These are phyloP conservation scores for Avena insularis DNA, from an alignment of 176 grass and related monocot genomes.

Conservation along the genomic window DNA sequence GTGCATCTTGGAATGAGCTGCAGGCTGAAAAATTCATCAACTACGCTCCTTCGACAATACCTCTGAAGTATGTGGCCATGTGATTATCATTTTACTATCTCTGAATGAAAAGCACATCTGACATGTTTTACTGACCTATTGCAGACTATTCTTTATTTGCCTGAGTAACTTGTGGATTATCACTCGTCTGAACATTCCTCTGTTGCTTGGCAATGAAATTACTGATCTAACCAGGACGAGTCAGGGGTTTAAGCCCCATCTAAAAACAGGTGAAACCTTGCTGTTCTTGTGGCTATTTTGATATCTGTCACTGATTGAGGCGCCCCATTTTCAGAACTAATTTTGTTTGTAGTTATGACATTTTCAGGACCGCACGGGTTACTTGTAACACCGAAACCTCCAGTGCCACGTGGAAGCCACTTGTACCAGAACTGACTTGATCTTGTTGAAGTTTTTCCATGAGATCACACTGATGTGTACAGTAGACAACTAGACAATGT, in stretches of 20 bases:
- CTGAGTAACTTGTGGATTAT: background rate
- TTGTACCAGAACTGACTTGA: background rate
- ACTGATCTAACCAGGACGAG: background rate
- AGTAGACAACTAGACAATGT: conserved; percentile 12
- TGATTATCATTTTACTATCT: background rate
- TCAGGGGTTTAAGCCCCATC: background rate
- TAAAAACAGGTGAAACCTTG: conserved; percentile 6
- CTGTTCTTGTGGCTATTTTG: conserved; percentile 11
- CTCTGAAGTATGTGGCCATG: conserved; percentile 55
- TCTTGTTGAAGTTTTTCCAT: background rate
- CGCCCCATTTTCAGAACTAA: background rate
- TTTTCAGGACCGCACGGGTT: conserved; percentile 31
- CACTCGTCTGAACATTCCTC: background rate
- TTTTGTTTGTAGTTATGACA: background rate
- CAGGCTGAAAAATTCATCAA: conserved; percentile 75
- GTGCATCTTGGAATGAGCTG: conserved; percentile 96
- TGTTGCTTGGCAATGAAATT: conserved; percentile 26
- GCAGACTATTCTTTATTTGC: background rate
- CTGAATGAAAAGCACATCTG: conserved; percentile 8
- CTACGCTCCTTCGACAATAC: conserved; percentile 73
- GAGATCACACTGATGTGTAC: conserved; percentile 30
- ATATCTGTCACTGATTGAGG: background rate
- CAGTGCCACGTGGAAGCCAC: conserved; percentile 19
- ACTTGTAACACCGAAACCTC: conserved; percentile 3
- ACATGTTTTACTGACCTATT: conserved; percentile 7